A percentile compares a stretch with the other conserved stretches of the same genome.
Conservation (phyloP, 139 green algal species). For the Eudorina sp. region DNA sequence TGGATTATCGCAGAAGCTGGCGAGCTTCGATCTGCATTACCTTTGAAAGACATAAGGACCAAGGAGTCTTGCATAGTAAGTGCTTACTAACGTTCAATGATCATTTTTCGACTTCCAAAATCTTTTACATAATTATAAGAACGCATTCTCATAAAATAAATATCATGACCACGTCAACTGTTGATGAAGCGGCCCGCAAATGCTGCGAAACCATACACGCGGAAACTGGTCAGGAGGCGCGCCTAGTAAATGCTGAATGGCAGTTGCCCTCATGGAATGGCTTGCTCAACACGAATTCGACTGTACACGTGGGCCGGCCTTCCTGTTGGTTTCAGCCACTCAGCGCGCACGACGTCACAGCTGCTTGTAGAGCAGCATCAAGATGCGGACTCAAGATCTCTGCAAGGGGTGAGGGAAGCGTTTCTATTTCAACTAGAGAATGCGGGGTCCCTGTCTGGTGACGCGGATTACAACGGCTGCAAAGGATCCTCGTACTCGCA, state of each 20-base stretch:
- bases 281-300: neutral
- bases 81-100: no score
- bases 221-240: neutral
- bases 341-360: neutral
- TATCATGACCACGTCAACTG: neutral
- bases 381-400: slow-evolving; percentile 10
- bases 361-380: neutral
- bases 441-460: neutral
- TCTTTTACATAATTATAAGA: no score
- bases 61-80: no score
- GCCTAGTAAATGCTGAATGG: neutral
- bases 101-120: no score
- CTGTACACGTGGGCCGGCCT: neutral
- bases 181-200: neutral
- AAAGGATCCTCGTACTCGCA: no score
- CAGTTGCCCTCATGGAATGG: slow-evolving; percentile 8
- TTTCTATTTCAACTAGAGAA: neutral
- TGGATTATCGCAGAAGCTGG: no score
- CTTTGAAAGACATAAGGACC: no score
- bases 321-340: neutral
- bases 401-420: neutral
- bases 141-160: no score
- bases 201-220: neutral
- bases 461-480: no score
- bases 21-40: no score